phyloP scores from a whole-genome alignment of 306 rosid species.

The Acmispon strigosus region DNA sequence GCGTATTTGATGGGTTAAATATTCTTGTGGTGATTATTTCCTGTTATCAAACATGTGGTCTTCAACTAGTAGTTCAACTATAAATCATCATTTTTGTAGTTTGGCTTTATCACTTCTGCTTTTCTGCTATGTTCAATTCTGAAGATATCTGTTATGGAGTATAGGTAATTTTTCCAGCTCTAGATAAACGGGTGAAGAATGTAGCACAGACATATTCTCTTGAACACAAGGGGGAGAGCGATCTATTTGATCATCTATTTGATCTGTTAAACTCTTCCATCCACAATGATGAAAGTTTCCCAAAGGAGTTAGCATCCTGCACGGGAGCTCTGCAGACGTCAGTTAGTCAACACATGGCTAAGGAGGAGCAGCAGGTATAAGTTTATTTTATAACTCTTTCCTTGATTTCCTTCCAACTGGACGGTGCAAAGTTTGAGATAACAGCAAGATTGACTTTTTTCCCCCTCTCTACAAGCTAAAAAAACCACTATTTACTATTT shows the following conservation, averaged over 20 bases:
- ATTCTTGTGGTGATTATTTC: not conserved
- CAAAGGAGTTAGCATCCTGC: slow-evolving; percentile 92
- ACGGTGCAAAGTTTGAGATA: not conserved
- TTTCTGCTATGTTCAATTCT: slow-evolving; percentile 19
- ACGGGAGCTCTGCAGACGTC: slow-evolving; percentile 90
- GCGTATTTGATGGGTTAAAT: not conserved
- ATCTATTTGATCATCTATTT: slow-evolving; percentile 80
- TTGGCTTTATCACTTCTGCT: not conserved
- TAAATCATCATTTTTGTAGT: not conserved
- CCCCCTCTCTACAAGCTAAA: not conserved
- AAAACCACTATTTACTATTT: not conserved
- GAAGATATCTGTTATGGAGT: slow-evolving; percentile 26
- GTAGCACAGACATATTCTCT: slow-evolving; percentile 98
- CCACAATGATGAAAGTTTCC: slow-evolving; percentile 64
- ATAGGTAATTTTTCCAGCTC: slow-evolving; percentile 95
- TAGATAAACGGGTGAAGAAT: slow-evolving; percentile 96
- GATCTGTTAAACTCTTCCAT: slow-evolving; percentile 60
- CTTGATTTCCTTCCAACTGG: slow-evolving; percentile 4
- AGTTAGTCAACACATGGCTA: slow-evolving; percentile 96
- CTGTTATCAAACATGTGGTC: not conserved
- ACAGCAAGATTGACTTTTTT: not conserved
- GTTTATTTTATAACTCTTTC: slow-evolving; percentile 13
- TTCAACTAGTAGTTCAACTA: not conserved
- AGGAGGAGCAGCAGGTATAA: slow-evolving; percentile 94
- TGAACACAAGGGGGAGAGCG: slow-evolving; percentile 87